Conservation (phyloP, 305 asterid genomes). For the Coffea humblotiana region DNA sequence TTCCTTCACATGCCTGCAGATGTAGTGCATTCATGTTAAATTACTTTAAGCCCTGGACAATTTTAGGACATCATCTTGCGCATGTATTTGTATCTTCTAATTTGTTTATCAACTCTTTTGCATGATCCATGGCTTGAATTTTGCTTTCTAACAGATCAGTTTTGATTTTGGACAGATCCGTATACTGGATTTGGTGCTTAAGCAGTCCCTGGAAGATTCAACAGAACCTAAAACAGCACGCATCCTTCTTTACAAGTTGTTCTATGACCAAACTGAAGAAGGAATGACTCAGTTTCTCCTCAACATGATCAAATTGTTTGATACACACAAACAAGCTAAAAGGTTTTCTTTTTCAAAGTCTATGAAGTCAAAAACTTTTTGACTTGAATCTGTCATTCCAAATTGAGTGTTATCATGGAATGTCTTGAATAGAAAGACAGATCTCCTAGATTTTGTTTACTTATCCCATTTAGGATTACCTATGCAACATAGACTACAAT, state of each 20-base stretch:
- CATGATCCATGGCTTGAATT: conserved; percentile 3
- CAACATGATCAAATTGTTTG: conserved; percentile 86
- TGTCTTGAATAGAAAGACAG: conserved; percentile 10
- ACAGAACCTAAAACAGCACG: conserved; percentile 92
- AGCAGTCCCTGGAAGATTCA: conserved; percentile 77
- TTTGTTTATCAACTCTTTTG: neutral
- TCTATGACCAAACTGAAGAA: conserved; percentile 98
- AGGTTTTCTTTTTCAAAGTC: conserved; percentile 46
- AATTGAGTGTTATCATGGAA: conserved; percentile 12
- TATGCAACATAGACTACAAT: neutral
- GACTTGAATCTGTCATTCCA: conserved; percentile 1
- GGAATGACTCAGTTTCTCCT: conserved; percentile 90
- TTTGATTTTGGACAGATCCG: conserved; percentile 62
- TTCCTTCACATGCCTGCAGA: conserved; percentile 3
- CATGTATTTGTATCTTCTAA: conserved; percentile 53
- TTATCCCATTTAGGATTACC: neutral
- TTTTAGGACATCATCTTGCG: conserved; percentile 6
- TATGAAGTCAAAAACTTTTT: neutral
- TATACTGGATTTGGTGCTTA: conserved; percentile 88
- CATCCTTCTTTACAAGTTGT: conserved; percentile 89
- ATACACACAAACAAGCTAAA: conserved; percentile 82
- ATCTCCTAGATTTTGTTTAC: neutral
- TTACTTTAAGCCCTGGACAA: no score
- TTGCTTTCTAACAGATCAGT: conserved; percentile 34
- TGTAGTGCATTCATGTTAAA: neutral